Evolutionary conservation across 2,329 filamentous ascomycete species (phyloP), one percentile per base, ranked within the genome.

Genomic region (Trichoderma sp.): DNA sequence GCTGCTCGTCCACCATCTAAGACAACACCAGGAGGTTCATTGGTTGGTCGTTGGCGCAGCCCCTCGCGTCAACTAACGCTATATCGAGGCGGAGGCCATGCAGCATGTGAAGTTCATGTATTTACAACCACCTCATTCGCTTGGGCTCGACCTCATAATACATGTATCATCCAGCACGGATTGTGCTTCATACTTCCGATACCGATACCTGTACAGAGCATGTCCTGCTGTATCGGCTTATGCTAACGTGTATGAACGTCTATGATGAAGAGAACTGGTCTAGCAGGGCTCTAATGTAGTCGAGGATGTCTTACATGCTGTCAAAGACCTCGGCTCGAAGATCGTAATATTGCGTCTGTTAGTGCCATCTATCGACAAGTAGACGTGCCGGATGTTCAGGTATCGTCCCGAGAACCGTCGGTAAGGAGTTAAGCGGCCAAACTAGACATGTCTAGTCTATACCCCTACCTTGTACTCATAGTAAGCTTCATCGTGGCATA

Each of bases 401-500:
- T 16, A 18, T 24, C 21, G 41, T 24, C 21, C 29, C 16, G 18
- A 67, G 16, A 6, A 3, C 31, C 14, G 29, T 29, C 18, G 31
- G 6, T 53, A 5, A 16, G 59, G 24, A 33, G 68, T 21, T 56
- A 38, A 31, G 60, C 24, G 31, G n/a, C 35, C 41, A 33, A 7
- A 38, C 41, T 64, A 72, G 14, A 29, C 27, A 18, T 53, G 31
- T 18, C 41, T 18, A 4, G 16, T 38, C 18, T 18, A 21, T 65
- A 7, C 60, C 71, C 71, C 60, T 73, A 31, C 21, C 4, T 45
- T 65, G 27, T 27, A 21, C 27, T 60, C 65, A 24, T 50, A 75
- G 69, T 69, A 75, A 75, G 72, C 64, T 75, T 65, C 65, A 53
- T 68, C n/a, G 63, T 41, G 27, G 33, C 9, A 50, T 29, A 67